Base-by-base conservation (phyloP, 2,329 filamentous ascomycete genomes). In the Sporothrix dimorphospora region DNA sequence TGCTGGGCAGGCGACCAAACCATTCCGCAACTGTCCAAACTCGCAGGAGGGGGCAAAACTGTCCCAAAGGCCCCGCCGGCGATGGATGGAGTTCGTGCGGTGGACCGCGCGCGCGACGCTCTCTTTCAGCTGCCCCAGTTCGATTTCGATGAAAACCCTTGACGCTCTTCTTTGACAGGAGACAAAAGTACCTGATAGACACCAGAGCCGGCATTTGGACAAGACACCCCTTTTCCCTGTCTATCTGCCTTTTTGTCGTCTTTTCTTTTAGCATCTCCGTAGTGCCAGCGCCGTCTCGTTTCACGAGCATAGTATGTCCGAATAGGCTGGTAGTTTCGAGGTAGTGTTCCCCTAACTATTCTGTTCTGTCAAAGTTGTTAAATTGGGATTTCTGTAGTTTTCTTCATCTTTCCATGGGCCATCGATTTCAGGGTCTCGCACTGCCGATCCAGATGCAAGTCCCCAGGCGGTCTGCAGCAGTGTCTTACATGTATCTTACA, bases 241-340 rank as follows among this genome's bases (percentile, higher is more conserved):
- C 55, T 34, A 6, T n/a, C 11, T 53, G 49, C 19, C n/a, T 9
- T 3, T 11, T 21, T 21, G 6, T n/a, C 55, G 21, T 9, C 34
- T 61, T 34, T 57, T 11, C 8, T 42, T 42, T 42, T 42, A 21
- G 57, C 34, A 40, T 49, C 21, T 14, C 27, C 24, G 42, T 66
- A 66, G 63, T 40, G 34, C 19, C 34, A 34, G 51, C 66, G 66
- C 66, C 49, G 66, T 69, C 66, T 69, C 30, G 66, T 69, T 69
- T 69, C 66, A 69, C 16, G 30, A 57, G 12, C 53, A 57, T 61
- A 38, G 55, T 12, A 45, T 42, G 59, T 6, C 59, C 38, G 21
- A n/a, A n/a, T 45, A 65, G 59, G 12, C 6, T 27, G 6, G 11
- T 40, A 45, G 19, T n/a, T 14, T n/a, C 1, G 14, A 59, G 16